These are phyloP conservation scores for Luvunga scandens DNA, from an alignment of 345 rosid genomes.

Conservation along the genomic window DNA sequence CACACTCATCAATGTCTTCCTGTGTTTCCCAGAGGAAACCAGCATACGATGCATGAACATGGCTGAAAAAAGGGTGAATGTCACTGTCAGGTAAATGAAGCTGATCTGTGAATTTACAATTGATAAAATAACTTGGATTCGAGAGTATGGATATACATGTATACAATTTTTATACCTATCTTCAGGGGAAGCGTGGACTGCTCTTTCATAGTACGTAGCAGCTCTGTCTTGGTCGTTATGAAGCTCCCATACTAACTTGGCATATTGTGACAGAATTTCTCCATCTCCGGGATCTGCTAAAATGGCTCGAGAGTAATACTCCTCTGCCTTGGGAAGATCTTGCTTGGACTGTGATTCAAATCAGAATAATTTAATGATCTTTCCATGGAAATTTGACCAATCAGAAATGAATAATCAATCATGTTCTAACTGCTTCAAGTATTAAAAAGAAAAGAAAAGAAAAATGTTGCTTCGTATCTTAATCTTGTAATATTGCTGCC, in stretches of 20 bases:
- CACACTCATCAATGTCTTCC: slow-evolving; percentile 30
- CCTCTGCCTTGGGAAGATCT: slow-evolving; percentile 48
- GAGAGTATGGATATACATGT: neutral
- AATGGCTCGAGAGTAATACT: slow-evolving; percentile 49
- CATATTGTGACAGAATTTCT: slow-evolving; percentile 48
- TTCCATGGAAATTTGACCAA: neutral
- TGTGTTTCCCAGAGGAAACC: slow-evolving; percentile 58
- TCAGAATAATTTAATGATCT: neutral
- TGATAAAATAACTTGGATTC: neutral
- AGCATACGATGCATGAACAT: slow-evolving; percentile 67
- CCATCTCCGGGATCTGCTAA: slow-evolving; percentile 56
- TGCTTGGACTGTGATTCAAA: slow-evolving; percentile 35
- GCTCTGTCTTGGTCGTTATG: slow-evolving; percentile 43
- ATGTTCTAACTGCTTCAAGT: neutral
- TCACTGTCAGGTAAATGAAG: neutral
- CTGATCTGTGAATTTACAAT: neutral
- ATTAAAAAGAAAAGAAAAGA: no score
- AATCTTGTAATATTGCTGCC: neutral
- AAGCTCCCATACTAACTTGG: slow-evolving; percentile 46
- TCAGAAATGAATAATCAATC: no score
- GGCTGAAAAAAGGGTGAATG: slow-evolving; percentile 29
- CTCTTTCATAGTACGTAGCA: slow-evolving; percentile 41
- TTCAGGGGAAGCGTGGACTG: slow-evolving; percentile 50
- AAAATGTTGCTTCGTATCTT: neutral
- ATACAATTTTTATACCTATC: slow-evolving; percentile 30